Evolutionary conservation across 1,139 yeast species (phyloP), one percentile per base, ranked within the genome.

Genomic region (Eremothecium coryli): DNA sequence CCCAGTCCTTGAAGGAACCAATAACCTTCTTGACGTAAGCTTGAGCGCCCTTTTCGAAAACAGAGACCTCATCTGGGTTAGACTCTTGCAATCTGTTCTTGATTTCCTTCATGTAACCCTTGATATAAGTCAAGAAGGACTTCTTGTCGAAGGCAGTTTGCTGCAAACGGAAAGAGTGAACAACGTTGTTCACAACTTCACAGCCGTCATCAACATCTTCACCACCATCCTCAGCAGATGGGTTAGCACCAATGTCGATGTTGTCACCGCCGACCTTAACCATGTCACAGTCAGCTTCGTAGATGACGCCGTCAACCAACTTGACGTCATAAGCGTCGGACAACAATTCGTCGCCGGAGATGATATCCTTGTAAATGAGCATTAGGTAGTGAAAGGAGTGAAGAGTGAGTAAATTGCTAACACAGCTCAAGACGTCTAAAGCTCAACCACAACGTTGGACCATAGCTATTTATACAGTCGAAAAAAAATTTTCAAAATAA

Each of bases 241-340:
- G 96, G 80, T 93, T 90, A 60, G 95, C 98, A 71, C 98, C 98
- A 66, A 90, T 90, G 66, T 90, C 97, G 56, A 90, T 77, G 63
- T 88, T 88, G 60, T 76, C 95, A 62, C 84, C 84, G 65, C 74
- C 78, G 57, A 88, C 82, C 58, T 70, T 78, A 68, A 90, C 77
- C 90, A 85, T 79, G 60, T 75, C 70, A 71, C 97, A 85, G 77
- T 90, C 85, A 50, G 94, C 98, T 74, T 90, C 99, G 75, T 73
- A 84, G 65, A 88, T 84, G 57, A 74, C 96, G 49, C 74, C 84
- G 58, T 82, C 95, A 50, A 90, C 95, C 64, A 68, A 70, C 62
- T 71, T 80, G 64, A 75, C 62, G 66, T 82, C 94, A 76, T 86
- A 93, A 59, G 97, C 97, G 64, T 88, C 97, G 53, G 98, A 90